phyloP scores from a whole-genome alignment of 139 green algal genomes.

The Protoeuglena noctilucae region DNA sequence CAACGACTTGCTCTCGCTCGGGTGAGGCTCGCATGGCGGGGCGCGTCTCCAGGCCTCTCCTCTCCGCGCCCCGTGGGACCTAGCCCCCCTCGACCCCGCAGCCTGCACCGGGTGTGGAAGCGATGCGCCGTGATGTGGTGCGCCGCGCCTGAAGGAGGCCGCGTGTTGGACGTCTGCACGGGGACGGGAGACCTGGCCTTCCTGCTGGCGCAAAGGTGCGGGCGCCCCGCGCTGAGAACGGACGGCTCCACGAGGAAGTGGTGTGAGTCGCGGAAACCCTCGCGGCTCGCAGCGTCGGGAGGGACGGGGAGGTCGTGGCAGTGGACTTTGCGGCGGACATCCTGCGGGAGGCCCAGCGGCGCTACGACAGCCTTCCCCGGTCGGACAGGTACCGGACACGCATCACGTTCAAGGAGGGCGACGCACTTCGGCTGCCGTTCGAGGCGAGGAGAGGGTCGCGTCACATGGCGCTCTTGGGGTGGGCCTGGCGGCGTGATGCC shows the following conservation, averaged over 20 bases:
- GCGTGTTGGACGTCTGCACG: slow-evolving; percentile 81
- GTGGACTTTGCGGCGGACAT: slow-evolving; percentile 88
- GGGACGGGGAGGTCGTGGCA: slow-evolving; percentile 50
- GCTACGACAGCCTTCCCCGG: slow-evolving; percentile 9
- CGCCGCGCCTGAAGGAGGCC: slow-evolving; percentile 28
- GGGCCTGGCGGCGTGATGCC: no score
- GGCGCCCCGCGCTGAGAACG: neutral
- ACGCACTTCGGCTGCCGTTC: slow-evolving; percentile 82
- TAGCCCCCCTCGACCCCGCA: no score
- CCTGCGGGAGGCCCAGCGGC: slow-evolving; percentile 42
- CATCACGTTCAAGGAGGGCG: slow-evolving; percentile 73
- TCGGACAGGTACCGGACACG: neutral
- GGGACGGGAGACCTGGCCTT: slow-evolving; percentile 82
- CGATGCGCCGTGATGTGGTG: slow-evolving; percentile 76
- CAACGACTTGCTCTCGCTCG: slow-evolving; percentile 81
- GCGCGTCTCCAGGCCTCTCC: no score
- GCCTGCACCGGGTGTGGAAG: slow-evolving; percentile 93
- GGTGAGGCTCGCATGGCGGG: no score
- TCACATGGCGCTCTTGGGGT: no score
- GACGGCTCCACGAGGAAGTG: neutral
- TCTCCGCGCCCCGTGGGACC: no score
- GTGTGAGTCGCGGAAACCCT: no score
- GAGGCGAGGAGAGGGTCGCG: no score
- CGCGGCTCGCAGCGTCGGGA: slow-evolving; percentile 32
- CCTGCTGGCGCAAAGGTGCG: slow-evolving; percentile 36